A percentile compares a stretch with the other conserved stretches of the same genome.
phyloP scores from a whole-genome alignment of 345 rosid species.

The Hibiscus tridactylites region DNA sequence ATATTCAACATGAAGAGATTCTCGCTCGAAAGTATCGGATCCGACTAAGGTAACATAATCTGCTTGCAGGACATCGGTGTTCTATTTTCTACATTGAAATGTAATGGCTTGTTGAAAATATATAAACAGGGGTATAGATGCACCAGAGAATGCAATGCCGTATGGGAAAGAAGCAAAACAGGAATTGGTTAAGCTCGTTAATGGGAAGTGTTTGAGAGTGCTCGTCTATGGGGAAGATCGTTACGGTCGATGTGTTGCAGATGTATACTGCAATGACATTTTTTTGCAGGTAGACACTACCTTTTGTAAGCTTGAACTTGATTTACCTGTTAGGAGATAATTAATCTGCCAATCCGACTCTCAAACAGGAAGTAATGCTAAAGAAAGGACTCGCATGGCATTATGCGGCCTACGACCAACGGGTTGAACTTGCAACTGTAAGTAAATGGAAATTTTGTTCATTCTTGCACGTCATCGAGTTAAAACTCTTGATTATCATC shows the following conservation, averaged over 20 bases:
- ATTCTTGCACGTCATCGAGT: not conserved
- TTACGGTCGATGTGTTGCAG: slow-evolving; percentile 64
- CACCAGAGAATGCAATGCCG: slow-evolving; percentile 75
- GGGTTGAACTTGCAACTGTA: slow-evolving; percentile 21
- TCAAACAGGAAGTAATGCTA: slow-evolving; percentile 57
- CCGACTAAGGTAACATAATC: slow-evolving; percentile 40
- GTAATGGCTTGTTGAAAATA: slow-evolving; percentile 8
- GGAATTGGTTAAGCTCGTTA: slow-evolving; percentile 49
- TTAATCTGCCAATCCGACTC: not conserved
- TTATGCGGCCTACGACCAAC: slow-evolving; percentile 52
- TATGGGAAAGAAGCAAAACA: slow-evolving; percentile 66
- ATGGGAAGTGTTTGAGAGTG: slow-evolving; percentile 58
- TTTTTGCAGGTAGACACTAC: slow-evolving; percentile 57
- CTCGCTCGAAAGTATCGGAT: slow-evolving; percentile 73
- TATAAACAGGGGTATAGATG: slow-evolving; percentile 70
- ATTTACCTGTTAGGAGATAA: not conserved
- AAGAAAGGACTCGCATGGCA: slow-evolving; percentile 90
- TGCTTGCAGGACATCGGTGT: not conserved
- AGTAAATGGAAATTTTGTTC: not conserved
- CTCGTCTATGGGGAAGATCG: slow-evolving; percentile 60
- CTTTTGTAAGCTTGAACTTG: not conserved
- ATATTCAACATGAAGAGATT: slow-evolving; percentile 44
- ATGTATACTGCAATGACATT: slow-evolving; percentile 60
- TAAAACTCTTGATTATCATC: not conserved
- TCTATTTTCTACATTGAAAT: not conserved